Evolutionary conservation across 352 stramenopile genomes (phyloP).

Genomic region (Sclerospora graminicola): DNA sequence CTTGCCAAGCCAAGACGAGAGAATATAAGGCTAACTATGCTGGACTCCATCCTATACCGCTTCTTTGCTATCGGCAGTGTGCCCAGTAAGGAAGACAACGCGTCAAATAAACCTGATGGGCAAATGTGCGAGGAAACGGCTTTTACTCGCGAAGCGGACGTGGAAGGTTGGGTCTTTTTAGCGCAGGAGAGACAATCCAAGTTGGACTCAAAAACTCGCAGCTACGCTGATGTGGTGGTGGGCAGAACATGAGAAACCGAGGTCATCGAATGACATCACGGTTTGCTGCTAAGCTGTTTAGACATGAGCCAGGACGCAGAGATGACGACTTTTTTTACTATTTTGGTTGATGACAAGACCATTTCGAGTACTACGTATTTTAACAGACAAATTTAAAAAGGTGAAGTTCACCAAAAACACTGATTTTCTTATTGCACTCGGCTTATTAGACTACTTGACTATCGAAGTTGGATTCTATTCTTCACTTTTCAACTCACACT

Average conservation of each 20-base stretch:
- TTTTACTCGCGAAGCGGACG: conserved; percentile 28
- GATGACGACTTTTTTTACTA: too few species aligned
- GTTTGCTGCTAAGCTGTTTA: neutral
- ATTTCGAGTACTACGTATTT: conserved; percentile 2
- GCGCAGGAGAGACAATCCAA: conserved; percentile 18
- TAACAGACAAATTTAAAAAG: conserved; percentile 4
- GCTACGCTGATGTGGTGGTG: conserved; percentile 37
- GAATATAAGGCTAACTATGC: conserved; percentile 8
- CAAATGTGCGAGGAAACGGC: conserved; percentile 22
- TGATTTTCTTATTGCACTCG: conserved; percentile 1
- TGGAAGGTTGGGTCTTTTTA: conserved; percentile 41
- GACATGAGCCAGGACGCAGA: too few species aligned
- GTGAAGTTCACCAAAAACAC: neutral
- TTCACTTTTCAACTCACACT: conserved; percentile 68
- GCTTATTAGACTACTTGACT: conserved; percentile 15
- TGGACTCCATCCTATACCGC: conserved; percentile 27
- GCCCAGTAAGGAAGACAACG: conserved; percentile 4
- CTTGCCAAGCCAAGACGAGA: neutral
- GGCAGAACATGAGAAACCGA: conserved; percentile 12
- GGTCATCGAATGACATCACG: neutral
- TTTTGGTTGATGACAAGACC: too few species aligned
- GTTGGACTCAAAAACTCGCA: conserved; percentile 14
- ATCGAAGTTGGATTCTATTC: conserved; percentile 15
- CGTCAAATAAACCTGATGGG: conserved; percentile 1
- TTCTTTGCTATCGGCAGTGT: conserved; percentile 17